Evolutionary conservation across 2,329 filamentous ascomycete species (phyloP), one percentile per base, ranked within the genome.

Genomic region (Colletotrichum tropicale): DNA sequence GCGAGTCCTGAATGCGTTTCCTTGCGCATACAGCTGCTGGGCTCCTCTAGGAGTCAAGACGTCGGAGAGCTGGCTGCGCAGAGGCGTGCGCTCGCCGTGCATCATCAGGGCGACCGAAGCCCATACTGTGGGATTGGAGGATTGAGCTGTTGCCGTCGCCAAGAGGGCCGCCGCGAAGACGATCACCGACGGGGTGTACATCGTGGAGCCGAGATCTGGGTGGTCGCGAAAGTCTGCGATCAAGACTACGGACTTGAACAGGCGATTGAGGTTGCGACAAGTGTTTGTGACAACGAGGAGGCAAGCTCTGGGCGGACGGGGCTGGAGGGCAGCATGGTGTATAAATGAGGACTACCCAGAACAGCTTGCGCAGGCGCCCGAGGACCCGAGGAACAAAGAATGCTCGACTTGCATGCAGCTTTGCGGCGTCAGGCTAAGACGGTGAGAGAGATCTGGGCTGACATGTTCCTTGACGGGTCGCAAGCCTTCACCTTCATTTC

Each of bases 11-110:
- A 92, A 86, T 15, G 87, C 80, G 1, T 80, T 79, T 21, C 90
- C 91, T 71, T 90, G 89, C 4, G 82, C 78, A 74, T 83, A 82
- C 77, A 91, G 84, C 80, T 92, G 90, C 74, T 88, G 86, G 0
- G 90, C 90, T 6, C 91, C 91, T 5, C 87, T 78, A 0, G 90
- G 88, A 3, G 90, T 91, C 30, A 92, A 82, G 34, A 78, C 80
- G 13, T 83, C 80, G 7, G 80, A 75, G 8, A 81, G 74, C 5
- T 79, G 55, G 16, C 81, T 80, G 2, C 82, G 62, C 4, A 83
- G 61, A 4, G 90, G 90, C 6, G 86, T 89, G 55, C 85, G 88
- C 79, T 92, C 90, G 79, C 91, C 91, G 78, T 91, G 83, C 76
- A 88, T 83, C 77, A 90, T 78, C 80, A 86, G 89, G 28, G 85